A percentile compares a stretch with the other conserved stretches of the same genome.
Conservation (phyloP, 257 asterid species). For the Verbena officinalis region DNA sequence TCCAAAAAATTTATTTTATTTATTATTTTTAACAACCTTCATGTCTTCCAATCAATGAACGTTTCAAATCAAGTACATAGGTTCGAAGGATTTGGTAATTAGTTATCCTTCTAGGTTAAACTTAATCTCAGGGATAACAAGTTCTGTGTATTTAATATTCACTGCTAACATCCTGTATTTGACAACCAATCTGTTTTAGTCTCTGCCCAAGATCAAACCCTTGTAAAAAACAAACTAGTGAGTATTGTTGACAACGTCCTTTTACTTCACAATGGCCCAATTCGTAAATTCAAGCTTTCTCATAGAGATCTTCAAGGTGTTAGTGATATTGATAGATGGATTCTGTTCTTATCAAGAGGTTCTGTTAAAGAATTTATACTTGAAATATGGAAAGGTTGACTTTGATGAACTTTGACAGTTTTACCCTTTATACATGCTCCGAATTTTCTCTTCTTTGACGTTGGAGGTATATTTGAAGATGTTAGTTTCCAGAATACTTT, state of each 20-base stretch:
- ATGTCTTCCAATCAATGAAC: not conserved
- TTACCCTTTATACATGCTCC: conserved; percentile 71
- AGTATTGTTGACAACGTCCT: conserved; percentile 84
- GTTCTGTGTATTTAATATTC: not conserved
- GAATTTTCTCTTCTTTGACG: conserved; percentile 87
- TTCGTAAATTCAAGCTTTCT: conserved; percentile 88
- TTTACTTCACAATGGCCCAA: conserved; percentile 81
- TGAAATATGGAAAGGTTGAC: conserved; percentile 97
- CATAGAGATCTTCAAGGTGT: conserved; percentile 94
- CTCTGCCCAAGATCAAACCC: conserved; percentile 75
- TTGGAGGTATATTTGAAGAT: conserved; percentile 87
- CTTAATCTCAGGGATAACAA: not conserved
- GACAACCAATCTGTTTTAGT: conserved; percentile 81
- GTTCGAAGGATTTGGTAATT: not conserved
- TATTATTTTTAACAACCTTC: no score
- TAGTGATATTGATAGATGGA: conserved; percentile 88
- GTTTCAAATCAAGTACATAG: conserved; percentile 4
- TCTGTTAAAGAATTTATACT: conserved; percentile 76
- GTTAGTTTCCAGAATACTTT: conserved; percentile 67
- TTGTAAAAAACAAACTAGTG: conserved; percentile 71
- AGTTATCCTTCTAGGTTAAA: not conserved
- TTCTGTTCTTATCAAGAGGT: conserved; percentile 83
- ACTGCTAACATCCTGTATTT: conserved; percentile 52
- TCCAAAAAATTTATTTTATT: no score
- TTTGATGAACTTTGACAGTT: conserved; percentile 93